Percentiles rank a stretch among this genome's conserved stretches.
Conservation (phyloP, 352 stramenopile genomes). For the Phytophthora meadii region DNA sequence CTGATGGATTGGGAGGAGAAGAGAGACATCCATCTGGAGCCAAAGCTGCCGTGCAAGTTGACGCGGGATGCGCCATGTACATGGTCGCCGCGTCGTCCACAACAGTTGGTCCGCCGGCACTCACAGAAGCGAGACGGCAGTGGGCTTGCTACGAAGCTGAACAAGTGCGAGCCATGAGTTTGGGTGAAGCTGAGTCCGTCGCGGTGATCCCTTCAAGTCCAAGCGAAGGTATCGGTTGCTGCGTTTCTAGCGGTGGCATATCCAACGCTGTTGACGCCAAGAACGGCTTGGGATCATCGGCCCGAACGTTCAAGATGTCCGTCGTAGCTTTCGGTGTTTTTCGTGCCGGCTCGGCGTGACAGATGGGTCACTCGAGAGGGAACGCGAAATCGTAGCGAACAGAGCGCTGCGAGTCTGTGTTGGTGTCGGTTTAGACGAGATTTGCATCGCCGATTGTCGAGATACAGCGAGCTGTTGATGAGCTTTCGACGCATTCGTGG, state of each 20-base stretch:
- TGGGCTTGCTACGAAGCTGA: constrained; percentile 5
- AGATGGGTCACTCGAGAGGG: constrained; percentile 16
- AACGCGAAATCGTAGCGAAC: constrained; percentile 29
- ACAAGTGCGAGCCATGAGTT: constrained; percentile 18
- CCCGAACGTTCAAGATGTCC: not conserved
- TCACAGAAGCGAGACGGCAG: constrained; percentile 27
- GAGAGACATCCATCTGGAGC: constrained; percentile 15
- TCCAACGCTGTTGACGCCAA: too few relatives aligned
- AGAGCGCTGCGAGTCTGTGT: constrained; percentile 11
- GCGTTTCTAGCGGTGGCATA: not conserved
- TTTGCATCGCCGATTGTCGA: constrained; percentile 34
- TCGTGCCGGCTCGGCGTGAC: not conserved
- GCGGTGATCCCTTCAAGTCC: constrained; percentile 27
- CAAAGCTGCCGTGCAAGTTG: constrained; percentile 11
- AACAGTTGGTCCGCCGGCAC: constrained; percentile 39
- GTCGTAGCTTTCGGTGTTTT: constrained; percentile 20
- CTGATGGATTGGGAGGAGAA: constrained; percentile 24
- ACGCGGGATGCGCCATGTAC: constrained; percentile 29
- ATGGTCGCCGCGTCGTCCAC: constrained; percentile 17
- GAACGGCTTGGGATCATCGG: not conserved
- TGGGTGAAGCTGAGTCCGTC: constrained; percentile 7
- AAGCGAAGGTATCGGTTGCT: not conserved
- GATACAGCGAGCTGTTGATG: constrained; percentile 3
- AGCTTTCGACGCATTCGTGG: constrained; percentile 4
- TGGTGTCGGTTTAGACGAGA: constrained; percentile 1